Percentiles rank a stretch among this genome's conserved stretches.
These are phyloP conservation scores for Chrysosphaeria jannelii DNA, from an alignment of 2,329 filamentous ascomycete species.

Conservation along the genomic window DNA sequence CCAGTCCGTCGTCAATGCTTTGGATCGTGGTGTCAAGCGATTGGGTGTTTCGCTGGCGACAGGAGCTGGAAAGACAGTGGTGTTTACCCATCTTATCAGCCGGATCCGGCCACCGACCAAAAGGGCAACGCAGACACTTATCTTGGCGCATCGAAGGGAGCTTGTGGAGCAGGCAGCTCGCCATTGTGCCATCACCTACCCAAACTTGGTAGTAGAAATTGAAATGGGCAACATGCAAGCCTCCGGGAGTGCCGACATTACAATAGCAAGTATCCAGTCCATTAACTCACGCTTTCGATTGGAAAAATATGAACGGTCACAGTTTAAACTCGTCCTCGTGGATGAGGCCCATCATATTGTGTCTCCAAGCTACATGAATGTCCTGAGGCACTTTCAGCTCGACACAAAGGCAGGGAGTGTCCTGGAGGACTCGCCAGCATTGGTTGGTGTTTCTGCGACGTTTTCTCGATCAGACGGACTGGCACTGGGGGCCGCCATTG, in stretches of 20 bases:
- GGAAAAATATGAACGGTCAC: constrained; percentile 46
- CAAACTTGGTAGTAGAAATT: constrained; percentile 52
- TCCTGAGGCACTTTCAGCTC: constrained; percentile 53
- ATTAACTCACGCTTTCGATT: constrained; percentile 41
- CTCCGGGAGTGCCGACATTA: constrained; percentile 65
- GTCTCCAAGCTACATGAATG: constrained; percentile 44
- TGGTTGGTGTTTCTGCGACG: constrained; percentile 67
- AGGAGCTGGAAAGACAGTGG: constrained; percentile 74
- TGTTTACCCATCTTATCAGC: constrained; percentile 85
- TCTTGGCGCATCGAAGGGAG: constrained; percentile 75
- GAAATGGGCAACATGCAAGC: constrained; percentile 66
- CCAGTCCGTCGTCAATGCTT: constrained; percentile 39
- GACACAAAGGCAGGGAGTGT: constrained; percentile 12
- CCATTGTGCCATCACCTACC: constrained; percentile 60
- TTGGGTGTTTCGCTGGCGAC: constrained; percentile 68
- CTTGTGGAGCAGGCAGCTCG: constrained; percentile 77
- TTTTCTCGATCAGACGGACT: constrained; percentile 57
- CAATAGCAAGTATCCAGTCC: constrained; percentile 68
- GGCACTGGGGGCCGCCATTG: constrained; percentile 54
- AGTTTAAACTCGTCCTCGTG: constrained; percentile 74
- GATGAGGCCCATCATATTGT: constrained; percentile 97
- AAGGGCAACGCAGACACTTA: constrained; percentile 45
- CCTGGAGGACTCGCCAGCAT: constrained; percentile 21
- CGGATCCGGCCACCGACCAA: constrained; percentile 31
- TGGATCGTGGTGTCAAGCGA: constrained; percentile 43